Evolutionary conservation across 2,329 filamentous ascomycete species (phyloP), one percentile per base, ranked within the genome.

Genomic region (Botrytis byssoidea): DNA sequence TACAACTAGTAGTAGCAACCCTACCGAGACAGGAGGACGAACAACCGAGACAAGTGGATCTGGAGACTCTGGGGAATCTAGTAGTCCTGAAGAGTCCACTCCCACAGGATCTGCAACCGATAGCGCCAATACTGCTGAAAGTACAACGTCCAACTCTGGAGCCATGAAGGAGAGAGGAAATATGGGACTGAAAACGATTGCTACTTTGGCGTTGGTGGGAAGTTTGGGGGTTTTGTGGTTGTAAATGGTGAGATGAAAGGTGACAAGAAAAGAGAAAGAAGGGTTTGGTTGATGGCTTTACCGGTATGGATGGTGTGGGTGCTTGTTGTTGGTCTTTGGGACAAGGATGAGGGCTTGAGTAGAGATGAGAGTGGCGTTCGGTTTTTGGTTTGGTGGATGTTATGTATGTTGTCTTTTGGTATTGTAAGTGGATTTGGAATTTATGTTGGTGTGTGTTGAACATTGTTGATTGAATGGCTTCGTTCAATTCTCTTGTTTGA

Each of bases 211-310:
- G 8, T 60, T 72, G 37, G 25, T 72, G 32, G 71, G 37, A 3
- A 37, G 71, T n/a, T 42, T 72, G 8, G 51, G 71, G 5, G 63
- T 68, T 40, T 72, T 68, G 71, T 68, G 71, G 63, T 51, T 72
- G 32, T 72, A 32, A 72, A 25, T 5, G 48, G 35, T 25, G 22
- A 68, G 25, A 68, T 40, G 35, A 25, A n/a, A 20, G 3, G 8
- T 42, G 32, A 42, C 8, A 68, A 8, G 65, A 48, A 1, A 29
- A 10, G 35, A 22, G 32, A 55, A 55, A 42, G 25, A 29, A 35
- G 32, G 14, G 8, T 68, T 16, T 68, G 65, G 65, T 42, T 68
- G 48, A 68, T 68, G n/a, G 20, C 48, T 42, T 42, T 68, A 20
- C 65, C 48, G 9, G 18, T 68, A 9, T 68, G 65, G 65, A 68